Conservation (phyloP, 495 filamentous ascomycete genomes). For the Amniculicola lignicola region DNA sequence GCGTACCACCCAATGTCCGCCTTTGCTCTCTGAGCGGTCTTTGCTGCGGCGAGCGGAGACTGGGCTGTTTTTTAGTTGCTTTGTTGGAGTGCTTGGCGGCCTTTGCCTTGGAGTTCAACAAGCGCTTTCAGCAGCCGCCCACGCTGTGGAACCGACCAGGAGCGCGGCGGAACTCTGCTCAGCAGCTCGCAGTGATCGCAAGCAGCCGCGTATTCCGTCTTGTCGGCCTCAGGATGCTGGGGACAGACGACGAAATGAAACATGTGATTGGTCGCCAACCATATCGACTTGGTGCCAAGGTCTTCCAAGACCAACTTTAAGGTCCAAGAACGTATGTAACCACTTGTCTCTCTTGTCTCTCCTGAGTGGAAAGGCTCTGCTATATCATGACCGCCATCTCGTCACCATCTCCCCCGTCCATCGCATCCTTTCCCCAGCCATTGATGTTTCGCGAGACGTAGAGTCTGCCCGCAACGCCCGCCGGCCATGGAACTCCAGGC, state of each 20-base stretch:
- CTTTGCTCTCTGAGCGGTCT: too few relatives aligned
- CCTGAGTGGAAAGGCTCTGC: constrained; percentile 20
- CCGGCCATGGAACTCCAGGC: constrained; percentile 24
- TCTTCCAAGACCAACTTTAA: constrained; percentile 6
- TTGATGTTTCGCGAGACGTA: constrained; percentile 20
- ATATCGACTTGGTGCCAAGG: constrained; percentile 11
- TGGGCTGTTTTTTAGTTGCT: background rate
- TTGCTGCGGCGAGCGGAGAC: background rate
- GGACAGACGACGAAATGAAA: background rate
- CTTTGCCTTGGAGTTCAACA: background rate
- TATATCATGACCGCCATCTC: constrained; percentile 33
- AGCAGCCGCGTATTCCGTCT: constrained; percentile 31
- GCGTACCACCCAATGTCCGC: background rate
- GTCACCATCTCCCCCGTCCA: constrained; percentile 11
- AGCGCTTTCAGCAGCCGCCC: background rate
- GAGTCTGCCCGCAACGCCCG: constrained; percentile 4
- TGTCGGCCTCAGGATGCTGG: constrained; percentile 19
- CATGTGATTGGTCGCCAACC: constrained; percentile 9
- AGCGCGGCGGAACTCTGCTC: background rate
- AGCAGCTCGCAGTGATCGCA: background rate
- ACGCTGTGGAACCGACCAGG: background rate
- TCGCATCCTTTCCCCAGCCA: constrained; percentile 1
- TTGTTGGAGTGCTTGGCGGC: background rate
- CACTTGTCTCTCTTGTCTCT: constrained; percentile 30
- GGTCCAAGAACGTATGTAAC: constrained; percentile 22